Base-by-base conservation (phyloP, 441 rosid genomes). In the Populus hybrid region DNA sequence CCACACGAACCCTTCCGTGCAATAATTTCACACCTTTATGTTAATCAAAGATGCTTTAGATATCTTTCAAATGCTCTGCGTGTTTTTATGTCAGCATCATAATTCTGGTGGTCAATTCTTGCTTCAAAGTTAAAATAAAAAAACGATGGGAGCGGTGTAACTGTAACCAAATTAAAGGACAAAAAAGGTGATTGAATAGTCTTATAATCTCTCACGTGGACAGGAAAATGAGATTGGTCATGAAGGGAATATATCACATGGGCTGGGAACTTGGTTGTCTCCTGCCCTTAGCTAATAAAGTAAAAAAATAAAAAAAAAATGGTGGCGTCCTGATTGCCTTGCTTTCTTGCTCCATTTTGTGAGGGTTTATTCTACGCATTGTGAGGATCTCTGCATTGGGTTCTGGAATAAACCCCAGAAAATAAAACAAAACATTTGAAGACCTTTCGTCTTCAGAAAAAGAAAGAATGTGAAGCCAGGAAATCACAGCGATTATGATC, bases 171-270 rank as follows among this genome's bases (percentile, higher is more conserved):
- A 61, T 4, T 23, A 61, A 21, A 61, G 10, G 28, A 21, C 66
- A 23, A 4, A 10, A 63, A 10, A 21, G 28, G 28, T 23, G 10
- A 10, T 3, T 8, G 53, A 6, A 14, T 12, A 8, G 24, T 20
- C 18, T 28, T 40, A 10, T 35, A 35, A 8, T 8, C 42, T n/a
- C 23, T 77, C 84, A 74, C 78, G 81, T 81, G 81, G 75, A 68
- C 75, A 34, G 10, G 67, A 69, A 32, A 30, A n/a, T n/a, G 63
- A 26, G 71, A 0, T 1, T 24, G 46, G 18, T 6, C 10, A n/a
- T 6, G 40, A 24, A 8, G 77, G 69, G 81, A 70, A 61, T 74
- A 3, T 9, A 26, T 64, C 82, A 75, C 75, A 32, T 71, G 79
- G 79, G 64, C 79, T 24, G 40, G 36, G n/a, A 32, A n/a, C 78